Conservation (phyloP, 2,329 filamentous ascomycete genomes). For the Pestalotiopsis sp. region DNA sequence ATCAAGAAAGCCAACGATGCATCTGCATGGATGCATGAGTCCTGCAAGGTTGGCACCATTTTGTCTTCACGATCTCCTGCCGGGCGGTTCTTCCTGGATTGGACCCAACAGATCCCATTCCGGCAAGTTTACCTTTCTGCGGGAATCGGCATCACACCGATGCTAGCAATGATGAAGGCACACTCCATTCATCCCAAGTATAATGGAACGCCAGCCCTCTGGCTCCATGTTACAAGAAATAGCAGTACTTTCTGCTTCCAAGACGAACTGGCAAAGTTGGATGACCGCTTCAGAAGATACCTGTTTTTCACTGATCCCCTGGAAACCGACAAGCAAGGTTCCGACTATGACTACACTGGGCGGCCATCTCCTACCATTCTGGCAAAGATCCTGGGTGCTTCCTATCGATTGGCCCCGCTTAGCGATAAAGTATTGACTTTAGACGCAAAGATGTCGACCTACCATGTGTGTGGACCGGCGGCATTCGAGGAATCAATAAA, state of each 20-base stretch:
- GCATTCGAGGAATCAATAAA: constrained; percentile 17
- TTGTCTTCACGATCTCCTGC: constrained; percentile 21
- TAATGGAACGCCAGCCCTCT: constrained; percentile 16
- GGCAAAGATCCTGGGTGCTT: constrained; percentile 13
- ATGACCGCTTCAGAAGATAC: constrained; percentile 14
- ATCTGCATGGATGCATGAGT: constrained; percentile 24
- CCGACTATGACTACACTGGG: constrained; percentile 18
- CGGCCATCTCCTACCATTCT: constrained; percentile 17
- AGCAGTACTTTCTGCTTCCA: constrained; percentile 15
- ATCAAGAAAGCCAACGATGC: constrained; percentile 17
- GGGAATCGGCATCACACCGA: constrained; percentile 25
- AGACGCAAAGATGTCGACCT: constrained; percentile 17
- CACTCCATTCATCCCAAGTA: constrained; percentile 21
- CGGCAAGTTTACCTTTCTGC: constrained; percentile 24
- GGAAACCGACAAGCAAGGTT: constrained; percentile 13
- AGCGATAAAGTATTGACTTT: constrained; percentile 14
- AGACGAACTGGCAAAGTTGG: constrained; percentile 15
- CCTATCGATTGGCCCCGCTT: constrained; percentile 19
- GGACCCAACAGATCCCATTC: constrained; percentile 10
- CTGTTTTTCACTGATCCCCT: constrained; percentile 22
- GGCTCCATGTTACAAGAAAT: constrained; percentile 21
- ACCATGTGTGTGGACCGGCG: constrained; percentile 20
- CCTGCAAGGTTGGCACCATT: constrained; percentile 15
- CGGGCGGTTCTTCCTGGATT: constrained; percentile 23
- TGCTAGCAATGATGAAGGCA: constrained; percentile 25